Conservation (phyloP, 164 flowering plant genomes). For the Magnolia kwangsiensis region DNA sequence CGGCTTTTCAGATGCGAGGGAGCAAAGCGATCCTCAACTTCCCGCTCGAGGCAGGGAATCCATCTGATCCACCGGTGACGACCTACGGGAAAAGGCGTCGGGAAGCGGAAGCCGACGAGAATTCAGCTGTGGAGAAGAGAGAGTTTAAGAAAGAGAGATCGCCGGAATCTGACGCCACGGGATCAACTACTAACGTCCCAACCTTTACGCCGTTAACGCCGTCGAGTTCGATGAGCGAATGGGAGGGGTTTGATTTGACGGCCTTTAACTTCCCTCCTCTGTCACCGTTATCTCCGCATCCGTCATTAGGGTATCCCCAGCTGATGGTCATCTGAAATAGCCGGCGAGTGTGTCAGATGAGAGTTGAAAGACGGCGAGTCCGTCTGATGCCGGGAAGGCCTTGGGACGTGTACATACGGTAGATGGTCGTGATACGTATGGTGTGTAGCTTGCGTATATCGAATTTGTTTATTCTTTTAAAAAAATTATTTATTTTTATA, state of each 20-base stretch:
- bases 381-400: neutral
- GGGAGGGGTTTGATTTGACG: slow-evolving; percentile 24
- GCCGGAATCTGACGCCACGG: slow-evolving; percentile 10
- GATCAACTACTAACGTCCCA: neutral
- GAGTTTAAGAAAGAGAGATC: slow-evolving; percentile 2
- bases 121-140: neutral
- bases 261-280: slow-evolving; percentile 29
- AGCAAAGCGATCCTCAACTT: slow-evolving; percentile 45
- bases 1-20: slow-evolving; percentile 43
- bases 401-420: neutral
- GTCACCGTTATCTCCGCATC: slow-evolving; percentile 30
- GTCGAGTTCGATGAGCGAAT: slow-evolving; percentile 17
- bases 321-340: slow-evolving; percentile 17
- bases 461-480: neutral
- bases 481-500: too few species aligned
- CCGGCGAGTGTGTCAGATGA: too few species aligned
- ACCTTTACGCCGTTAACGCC: slow-evolving; percentile 26
- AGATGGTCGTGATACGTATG: neutral
- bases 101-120: slow-evolving; percentile 7
- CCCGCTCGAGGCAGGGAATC: slow-evolving; percentile 38
- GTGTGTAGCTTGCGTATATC: neutral
- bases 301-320: slow-evolving; percentile 17
- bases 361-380: too few species aligned
- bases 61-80: slow-evolving; percentile 17
- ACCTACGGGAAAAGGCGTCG: slow-evolving; percentile 9